phyloP scores from a whole-genome alignment of 2,329 filamentous ascomycete species.

The Leptographium procerum region DNA sequence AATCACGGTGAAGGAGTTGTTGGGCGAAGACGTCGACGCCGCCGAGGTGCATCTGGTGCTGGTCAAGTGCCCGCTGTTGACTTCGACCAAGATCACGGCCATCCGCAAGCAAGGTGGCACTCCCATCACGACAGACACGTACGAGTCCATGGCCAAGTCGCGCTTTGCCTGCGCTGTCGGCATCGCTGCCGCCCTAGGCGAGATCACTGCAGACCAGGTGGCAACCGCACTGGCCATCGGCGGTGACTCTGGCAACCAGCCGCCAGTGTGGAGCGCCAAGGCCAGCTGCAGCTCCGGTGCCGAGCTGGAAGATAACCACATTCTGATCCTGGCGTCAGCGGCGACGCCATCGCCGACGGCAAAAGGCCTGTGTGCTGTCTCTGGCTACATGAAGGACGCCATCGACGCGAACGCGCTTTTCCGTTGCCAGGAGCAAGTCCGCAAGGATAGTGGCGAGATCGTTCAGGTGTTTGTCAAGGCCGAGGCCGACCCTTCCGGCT shows the following conservation, averaged over 20 bases:
- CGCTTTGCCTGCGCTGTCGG: conserved; percentile 20
- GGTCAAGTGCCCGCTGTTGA: conserved; percentile 17
- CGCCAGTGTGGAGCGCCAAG: conserved; percentile 16
- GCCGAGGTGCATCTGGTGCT: conserved; percentile 16
- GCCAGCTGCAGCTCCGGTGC: conserved; percentile 22
- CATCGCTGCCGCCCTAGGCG: conserved; percentile 11
- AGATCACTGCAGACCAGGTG: conserved; percentile 10
- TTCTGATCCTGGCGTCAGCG: conserved; percentile 19
- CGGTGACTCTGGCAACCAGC: neutral
- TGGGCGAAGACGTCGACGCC: conserved; percentile 11
- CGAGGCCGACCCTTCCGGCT: conserved; percentile 18
- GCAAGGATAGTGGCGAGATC: conserved; percentile 12
- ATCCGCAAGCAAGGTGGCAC: conserved; percentile 13
- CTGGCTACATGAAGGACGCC: conserved; percentile 17
- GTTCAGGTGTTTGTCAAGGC: conserved; percentile 21
- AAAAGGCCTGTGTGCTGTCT: conserved; percentile 11
- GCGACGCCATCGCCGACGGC: conserved; percentile 4
- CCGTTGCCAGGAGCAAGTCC: conserved; percentile 12
- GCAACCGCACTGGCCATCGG: neutral
- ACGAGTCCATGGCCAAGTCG: conserved; percentile 22
- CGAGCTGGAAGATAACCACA: conserved; percentile 20
- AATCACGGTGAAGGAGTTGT: conserved; percentile 11
- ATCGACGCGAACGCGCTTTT: conserved; percentile 16
- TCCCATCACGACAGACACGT: conserved; percentile 19
- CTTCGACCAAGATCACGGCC: conserved; percentile 16